Conservation (phyloP, 306 rosid genomes). For the Begonia loranthoides region DNA sequence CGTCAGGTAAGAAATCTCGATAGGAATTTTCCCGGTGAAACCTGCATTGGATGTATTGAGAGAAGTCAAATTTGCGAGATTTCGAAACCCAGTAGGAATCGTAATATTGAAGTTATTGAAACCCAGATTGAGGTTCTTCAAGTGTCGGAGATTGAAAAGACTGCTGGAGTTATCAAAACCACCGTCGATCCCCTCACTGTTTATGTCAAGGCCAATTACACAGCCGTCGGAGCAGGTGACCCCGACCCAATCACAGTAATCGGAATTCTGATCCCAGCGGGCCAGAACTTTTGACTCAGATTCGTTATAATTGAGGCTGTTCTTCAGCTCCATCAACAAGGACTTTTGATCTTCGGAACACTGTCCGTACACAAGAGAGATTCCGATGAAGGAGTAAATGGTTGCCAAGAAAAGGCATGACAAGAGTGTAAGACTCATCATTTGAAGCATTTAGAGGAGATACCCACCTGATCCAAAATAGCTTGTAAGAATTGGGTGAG, state of each 20-base stretch:
- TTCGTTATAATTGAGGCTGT: not conserved
- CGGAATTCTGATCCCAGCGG: constrained; percentile 18
- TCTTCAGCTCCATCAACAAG: constrained; percentile 33
- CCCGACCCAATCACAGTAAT: constrained; percentile 40
- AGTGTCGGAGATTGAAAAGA: constrained; percentile 13
- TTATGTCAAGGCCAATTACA: constrained; percentile 12
- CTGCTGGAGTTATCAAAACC: constrained; percentile 9
- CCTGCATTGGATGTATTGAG: constrained; percentile 17
- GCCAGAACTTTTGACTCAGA: constrained; percentile 10
- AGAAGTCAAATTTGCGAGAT: constrained; percentile 2
- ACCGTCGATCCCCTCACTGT: not conserved
- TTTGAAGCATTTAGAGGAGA: not conserved
- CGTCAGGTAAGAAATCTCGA: constrained; percentile 8
- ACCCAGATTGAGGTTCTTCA: constrained; percentile 13
- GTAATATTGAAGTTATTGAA: constrained; percentile 4
- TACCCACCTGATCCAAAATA: not conserved
- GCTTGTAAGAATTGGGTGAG: too few relatives aligned
- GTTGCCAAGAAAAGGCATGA: constrained; percentile 15
- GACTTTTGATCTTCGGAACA: constrained; percentile 29
- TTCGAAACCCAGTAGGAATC: constrained; percentile 6
- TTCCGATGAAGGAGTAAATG: not conserved
- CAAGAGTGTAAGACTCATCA: constrained; percentile 17
- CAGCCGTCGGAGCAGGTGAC: constrained; percentile 13
- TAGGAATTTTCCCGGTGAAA: constrained; percentile 11
- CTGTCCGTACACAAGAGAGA: constrained; percentile 11